phyloP scores from a whole-genome alignment of 2,329 filamentous ascomycete species.

The Colletotrichum zoysiae region DNA sequence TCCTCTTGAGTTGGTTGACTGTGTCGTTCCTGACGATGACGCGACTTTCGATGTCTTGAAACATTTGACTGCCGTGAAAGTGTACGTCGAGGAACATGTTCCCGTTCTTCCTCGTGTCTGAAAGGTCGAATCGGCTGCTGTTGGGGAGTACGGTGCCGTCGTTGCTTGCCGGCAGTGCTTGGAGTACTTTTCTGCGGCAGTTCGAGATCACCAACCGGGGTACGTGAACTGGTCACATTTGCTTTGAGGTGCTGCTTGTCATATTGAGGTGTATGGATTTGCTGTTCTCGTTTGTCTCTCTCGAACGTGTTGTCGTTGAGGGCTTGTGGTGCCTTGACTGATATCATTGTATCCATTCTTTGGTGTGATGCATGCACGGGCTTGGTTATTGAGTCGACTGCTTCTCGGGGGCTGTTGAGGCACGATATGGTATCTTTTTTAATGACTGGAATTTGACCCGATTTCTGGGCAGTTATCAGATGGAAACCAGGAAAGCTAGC shows the following conservation, averaged over 20 bases:
- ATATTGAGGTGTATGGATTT: not conserved
- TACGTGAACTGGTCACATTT: not conserved
- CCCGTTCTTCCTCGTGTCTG: not conserved
- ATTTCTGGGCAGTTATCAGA: not conserved
- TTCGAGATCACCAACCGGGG: constrained; percentile 27
- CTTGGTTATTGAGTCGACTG: not conserved
- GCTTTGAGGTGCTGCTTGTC: not conserved
- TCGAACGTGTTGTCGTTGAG: not conserved
- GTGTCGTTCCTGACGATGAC: not conserved
- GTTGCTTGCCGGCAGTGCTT: not conserved
- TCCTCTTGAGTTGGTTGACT: not conserved
- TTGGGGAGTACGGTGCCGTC: not conserved
- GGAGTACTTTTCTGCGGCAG: constrained; percentile 7
- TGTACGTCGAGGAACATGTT: not conserved
- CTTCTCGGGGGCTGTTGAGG: too few species aligned
- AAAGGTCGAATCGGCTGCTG: not conserved
- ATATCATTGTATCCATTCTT: not conserved
- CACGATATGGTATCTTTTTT: not conserved
- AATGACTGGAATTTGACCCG: not conserved
- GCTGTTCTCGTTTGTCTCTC: not conserved
- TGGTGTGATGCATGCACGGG: not conserved
- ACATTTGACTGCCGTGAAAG: constrained; percentile 17
- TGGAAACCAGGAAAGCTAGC: not conserved
- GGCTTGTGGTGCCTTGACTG: not conserved
- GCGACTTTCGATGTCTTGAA: constrained; percentile 1